These are phyloP conservation scores for Penicillium sclerotiorum DNA, from an alignment of 2,329 filamentous ascomycete genomes.

Conservation along the genomic window DNA sequence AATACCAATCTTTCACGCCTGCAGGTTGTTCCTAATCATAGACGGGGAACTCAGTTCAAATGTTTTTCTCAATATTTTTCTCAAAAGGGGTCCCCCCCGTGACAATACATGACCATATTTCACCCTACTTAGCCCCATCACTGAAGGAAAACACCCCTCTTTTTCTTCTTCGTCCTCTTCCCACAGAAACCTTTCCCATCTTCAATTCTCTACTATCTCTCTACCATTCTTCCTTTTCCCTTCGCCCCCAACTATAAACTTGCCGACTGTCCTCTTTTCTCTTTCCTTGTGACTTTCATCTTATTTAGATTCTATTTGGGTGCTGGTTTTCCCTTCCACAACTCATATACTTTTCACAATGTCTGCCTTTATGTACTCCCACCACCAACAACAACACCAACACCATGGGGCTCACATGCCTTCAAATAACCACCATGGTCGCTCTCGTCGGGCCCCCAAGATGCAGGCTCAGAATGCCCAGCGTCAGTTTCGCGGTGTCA, in stretches of 20 bases:
- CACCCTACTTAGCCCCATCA: constrained; percentile 33
- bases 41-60: no score
- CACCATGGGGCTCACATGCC: constrained; percentile 54
- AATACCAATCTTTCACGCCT: no score
- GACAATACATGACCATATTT: constrained; percentile 21
- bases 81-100: background rate
- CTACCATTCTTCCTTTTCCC: constrained; percentile 4
- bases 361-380: constrained; percentile 52
- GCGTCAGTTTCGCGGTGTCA: constrained; percentile 82
- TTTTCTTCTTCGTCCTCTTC: constrained; percentile 21
- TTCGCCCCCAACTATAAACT: constrained; percentile 26
- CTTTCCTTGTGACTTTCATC: constrained; percentile 27
- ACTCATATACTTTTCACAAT: constrained; percentile 38
- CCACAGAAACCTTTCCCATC: no score
- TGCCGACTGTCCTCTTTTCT: constrained; percentile 14
- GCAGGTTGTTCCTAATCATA: no score
- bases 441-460: constrained; percentile 81
- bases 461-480: constrained; percentile 80
- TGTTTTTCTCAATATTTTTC: no score
- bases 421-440: constrained; percentile 79
- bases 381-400: constrained; percentile 45
- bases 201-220: constrained; percentile 3
- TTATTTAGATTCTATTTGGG: constrained; percentile 22
- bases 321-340: constrained; percentile 31
- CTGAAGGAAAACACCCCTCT: constrained; percentile 36